Percentiles rank a stretch among this genome's conserved stretches.
These are phyloP conservation scores for Rhododendron henanense DNA, from an alignment of 148 eudicot genomes.

Conservation along the genomic window DNA sequence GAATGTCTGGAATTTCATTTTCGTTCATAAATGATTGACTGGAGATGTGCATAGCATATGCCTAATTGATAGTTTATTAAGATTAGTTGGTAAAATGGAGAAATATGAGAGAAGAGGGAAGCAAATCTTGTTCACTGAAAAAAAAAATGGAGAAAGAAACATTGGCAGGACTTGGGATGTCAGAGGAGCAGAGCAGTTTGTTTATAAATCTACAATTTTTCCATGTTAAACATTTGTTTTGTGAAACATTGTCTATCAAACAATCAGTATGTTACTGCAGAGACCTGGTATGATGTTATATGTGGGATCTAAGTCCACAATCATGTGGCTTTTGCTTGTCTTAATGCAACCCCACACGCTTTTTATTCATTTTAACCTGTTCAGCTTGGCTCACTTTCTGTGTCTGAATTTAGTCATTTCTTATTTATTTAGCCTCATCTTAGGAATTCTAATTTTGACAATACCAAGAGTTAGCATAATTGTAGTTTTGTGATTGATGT, in stretches of 20 bases:
- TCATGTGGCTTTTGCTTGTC: not conserved
- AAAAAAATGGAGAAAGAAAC: not conserved
- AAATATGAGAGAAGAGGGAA: not conserved
- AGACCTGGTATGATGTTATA: not conserved
- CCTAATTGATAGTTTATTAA: not conserved
- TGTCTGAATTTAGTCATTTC: not conserved
- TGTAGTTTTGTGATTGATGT: not conserved
- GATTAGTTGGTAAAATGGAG: not conserved
- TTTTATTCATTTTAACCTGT: not conserved
- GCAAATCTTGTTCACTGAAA: not conserved
- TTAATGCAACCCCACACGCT: not conserved
- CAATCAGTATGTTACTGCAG: not conserved
- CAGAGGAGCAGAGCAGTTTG: not conserved
- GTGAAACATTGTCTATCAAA: not conserved
- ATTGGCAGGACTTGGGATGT: not conserved
- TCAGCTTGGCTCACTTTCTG: not conserved
- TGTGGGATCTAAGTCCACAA: not conserved
- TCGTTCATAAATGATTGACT: not conserved
- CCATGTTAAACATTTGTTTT: not conserved
- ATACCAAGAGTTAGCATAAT: not conserved
- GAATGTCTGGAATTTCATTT: not conserved
- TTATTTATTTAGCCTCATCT: not conserved
- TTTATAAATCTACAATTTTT: not conserved
- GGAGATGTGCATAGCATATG: not conserved
- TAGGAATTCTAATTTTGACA: slow-evolving; percentile 3